phyloP scores from a whole-genome alignment of 768 basidiomycete species.

The Lentinula boryana region DNA sequence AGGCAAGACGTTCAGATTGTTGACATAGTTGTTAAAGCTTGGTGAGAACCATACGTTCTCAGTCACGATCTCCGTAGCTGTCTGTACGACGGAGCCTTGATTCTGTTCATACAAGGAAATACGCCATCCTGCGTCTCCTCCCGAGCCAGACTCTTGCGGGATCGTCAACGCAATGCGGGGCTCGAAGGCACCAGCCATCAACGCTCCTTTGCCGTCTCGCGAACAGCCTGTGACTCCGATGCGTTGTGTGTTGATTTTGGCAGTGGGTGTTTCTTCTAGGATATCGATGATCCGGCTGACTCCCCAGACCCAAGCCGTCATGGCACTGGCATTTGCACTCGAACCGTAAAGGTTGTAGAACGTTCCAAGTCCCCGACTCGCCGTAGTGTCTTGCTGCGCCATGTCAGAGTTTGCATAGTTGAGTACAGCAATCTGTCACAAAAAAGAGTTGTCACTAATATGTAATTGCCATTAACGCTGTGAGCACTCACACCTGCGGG shows the following conservation, averaged over 20 bases:
- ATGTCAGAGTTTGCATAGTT: constrained; percentile 50
- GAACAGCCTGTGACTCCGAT: constrained; percentile 58
- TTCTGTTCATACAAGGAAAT: constrained; percentile 43
- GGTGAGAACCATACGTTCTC: constrained; percentile 63
- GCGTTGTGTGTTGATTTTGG: constrained; percentile 40
- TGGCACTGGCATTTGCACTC: constrained; percentile 39
- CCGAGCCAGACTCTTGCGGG: constrained; percentile 58
- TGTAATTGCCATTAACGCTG: background rate
- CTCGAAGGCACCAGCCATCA: constrained; percentile 55
- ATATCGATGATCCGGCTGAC: constrained; percentile 55
- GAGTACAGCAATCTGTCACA: constrained; percentile 28
- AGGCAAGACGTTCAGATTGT: constrained; percentile 39
- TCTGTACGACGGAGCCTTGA: constrained; percentile 41
- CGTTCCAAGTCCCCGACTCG: constrained; percentile 47
- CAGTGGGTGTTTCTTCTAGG: constrained; percentile 41
- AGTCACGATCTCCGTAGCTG: constrained; percentile 49
- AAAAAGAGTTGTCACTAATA: constrained; percentile 10
- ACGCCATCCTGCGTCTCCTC: constrained; percentile 57
- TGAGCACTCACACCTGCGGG: constrained; percentile 23
- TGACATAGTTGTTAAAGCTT: constrained; percentile 40
- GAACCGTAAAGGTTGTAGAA: constrained; percentile 54
- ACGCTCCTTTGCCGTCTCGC: constrained; percentile 55
- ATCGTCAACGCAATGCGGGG: constrained; percentile 53
- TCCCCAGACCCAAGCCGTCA: constrained; percentile 63
- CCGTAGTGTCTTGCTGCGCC: constrained; percentile 36